Conservation (phyloP, 768 basidiomycete genomes). For the Kwoniella sp. region DNA sequence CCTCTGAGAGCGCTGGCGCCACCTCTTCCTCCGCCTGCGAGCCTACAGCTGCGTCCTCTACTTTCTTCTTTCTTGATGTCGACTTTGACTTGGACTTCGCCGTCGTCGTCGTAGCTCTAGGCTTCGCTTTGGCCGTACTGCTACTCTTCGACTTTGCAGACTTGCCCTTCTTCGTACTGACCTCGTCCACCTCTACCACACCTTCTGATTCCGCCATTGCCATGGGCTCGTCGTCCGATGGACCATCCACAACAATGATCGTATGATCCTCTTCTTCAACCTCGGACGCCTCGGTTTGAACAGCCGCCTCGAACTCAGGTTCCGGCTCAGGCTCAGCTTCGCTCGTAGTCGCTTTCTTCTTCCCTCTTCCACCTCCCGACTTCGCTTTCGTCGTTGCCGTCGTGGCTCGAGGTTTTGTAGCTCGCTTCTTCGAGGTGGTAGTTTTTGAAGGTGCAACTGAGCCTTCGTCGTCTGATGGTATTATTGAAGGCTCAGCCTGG, state of each 20-base stretch:
- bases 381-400: slow-evolving; percentile 15
- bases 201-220: slow-evolving; percentile 5
- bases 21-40: slow-evolving; percentile 11
- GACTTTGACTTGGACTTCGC: slow-evolving; percentile 19
- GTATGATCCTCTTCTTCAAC: slow-evolving; percentile 14
- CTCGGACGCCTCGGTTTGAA: background rate
- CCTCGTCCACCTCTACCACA: slow-evolving; percentile 9
- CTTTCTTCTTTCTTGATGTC: slow-evolving; percentile 5
- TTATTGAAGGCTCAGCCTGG: slow-evolving; percentile 8
- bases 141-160: slow-evolving; percentile 10
- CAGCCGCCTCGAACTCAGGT: slow-evolving; percentile 1
- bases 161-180: slow-evolving; percentile 14
- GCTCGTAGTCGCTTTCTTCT: slow-evolving; percentile 13
- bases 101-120: slow-evolving; percentile 3
- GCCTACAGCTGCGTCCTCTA: background rate
- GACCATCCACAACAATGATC: slow-evolving; percentile 3
- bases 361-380: slow-evolving; percentile 7
- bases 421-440: slow-evolving; percentile 10
- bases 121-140: slow-evolving; percentile 12
- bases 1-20: slow-evolving; percentile 12
- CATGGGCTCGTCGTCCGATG: background rate
- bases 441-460: slow-evolving; percentile 1
- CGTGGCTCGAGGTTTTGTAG: slow-evolving; percentile 23
- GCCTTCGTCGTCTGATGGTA: slow-evolving; percentile 17
- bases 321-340: slow-evolving; percentile 14